These are phyloP conservation scores for Aspergillus neotritici DNA, from an alignment of 2,329 filamentous ascomycete genomes.

Conservation along the genomic window DNA sequence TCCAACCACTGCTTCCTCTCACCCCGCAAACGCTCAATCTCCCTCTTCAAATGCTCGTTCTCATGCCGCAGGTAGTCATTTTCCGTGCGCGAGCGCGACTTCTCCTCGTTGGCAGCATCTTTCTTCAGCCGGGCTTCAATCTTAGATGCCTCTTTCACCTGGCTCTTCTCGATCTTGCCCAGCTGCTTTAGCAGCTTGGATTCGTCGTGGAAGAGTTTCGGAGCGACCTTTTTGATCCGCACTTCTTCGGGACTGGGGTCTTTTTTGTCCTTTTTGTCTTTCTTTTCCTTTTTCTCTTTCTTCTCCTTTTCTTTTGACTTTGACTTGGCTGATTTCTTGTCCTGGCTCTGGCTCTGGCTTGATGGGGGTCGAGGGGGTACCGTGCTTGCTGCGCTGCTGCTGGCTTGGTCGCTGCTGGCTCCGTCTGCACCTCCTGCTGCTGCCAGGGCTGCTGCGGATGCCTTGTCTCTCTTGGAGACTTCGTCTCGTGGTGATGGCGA, in stretches of 20 bases:
- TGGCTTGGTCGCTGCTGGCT: constrained; percentile 14
- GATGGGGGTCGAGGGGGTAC: constrained; percentile 7
- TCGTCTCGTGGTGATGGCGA: constrained; percentile 3
- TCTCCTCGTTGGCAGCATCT: constrained; percentile 40
- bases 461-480: constrained; percentile 7
- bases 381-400: constrained; percentile 12
- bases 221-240: constrained; percentile 25
- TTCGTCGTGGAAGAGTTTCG: constrained; percentile 28
- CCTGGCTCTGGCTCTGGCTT: constrained; percentile 11
- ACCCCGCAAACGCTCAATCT: constrained; percentile 43
- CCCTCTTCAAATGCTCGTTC: constrained; percentile 43
- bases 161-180: constrained; percentile 38
- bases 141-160: constrained; percentile 38
- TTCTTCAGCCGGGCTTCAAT: constrained; percentile 35
- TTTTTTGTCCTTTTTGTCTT: constrained; percentile 3
- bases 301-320: too few relatives aligned
- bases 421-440: constrained; percentile 16
- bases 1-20: constrained; percentile 48
- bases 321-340: not conserved
- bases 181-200: constrained; percentile 35
- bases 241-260: constrained; percentile 17
- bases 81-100: constrained; percentile 36
- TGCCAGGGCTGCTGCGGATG: constrained; percentile 8
- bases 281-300: constrained; percentile 4
- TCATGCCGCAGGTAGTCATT: constrained; percentile 46